Evolutionary conservation across 345 rosid species (phyloP).

Genomic region (Euclidium syriacum): DNA sequence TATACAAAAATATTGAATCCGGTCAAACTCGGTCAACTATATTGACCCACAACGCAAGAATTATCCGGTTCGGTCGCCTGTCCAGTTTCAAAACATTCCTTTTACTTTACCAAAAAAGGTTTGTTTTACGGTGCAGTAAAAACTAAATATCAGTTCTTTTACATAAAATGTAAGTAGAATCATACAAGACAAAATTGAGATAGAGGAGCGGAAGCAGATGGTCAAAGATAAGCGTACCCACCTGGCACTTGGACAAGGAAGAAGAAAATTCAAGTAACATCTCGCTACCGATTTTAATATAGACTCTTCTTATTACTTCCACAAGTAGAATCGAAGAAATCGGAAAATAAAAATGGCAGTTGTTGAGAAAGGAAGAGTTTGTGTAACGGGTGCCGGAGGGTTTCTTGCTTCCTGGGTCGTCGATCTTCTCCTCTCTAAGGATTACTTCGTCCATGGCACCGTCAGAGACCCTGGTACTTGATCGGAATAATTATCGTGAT

Average conservation of each 20-base stretch:
- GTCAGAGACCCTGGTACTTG: conserved; percentile 49
- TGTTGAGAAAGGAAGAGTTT: conserved; percentile 35
- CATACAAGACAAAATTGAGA: neutral
- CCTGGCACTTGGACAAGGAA: neutral
- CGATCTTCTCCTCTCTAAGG: conserved; percentile 49
- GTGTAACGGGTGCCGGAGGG: conserved; percentile 79
- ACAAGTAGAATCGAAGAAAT: neutral
- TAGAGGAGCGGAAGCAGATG: neutral
- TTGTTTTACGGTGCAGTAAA: too few relatives aligned
- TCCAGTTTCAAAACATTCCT: too few relatives aligned
- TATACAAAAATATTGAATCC: too few relatives aligned
- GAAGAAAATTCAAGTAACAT: neutral
- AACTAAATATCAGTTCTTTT: too few relatives aligned
- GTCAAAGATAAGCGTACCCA: too few relatives aligned
- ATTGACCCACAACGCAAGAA: too few relatives aligned
- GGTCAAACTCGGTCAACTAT: too few relatives aligned
- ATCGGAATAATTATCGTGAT: neutral
- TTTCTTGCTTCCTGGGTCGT: conserved; percentile 61
- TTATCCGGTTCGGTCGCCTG: too few relatives aligned
- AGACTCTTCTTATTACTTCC: neutral
- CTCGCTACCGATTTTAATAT: neutral
- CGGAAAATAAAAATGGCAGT: conserved; percentile 27
- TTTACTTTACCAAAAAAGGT: too few relatives aligned
- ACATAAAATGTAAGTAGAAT: too few relatives aligned
- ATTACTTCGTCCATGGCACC: conserved; percentile 56